Evolutionary conservation across 2,329 filamentous ascomycete species (phyloP), one percentile per base, ranked within the genome.

Genomic region (Cladobotryum protrusum): DNA sequence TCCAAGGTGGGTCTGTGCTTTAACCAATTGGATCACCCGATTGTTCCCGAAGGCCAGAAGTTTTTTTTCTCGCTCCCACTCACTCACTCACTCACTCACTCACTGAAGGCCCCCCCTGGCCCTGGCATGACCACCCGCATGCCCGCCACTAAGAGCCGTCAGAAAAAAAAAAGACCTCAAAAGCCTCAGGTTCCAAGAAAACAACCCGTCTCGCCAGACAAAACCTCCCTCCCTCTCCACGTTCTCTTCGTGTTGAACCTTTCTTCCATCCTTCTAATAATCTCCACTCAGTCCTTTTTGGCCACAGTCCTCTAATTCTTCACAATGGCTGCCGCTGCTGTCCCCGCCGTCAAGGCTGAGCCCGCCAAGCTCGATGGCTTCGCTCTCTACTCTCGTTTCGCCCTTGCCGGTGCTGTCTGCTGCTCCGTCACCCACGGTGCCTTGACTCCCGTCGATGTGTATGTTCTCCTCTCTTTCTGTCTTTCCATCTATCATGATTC

Each of bases 401-500:
- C 93, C 75, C 87, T 99, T 66, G 91, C 93, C 65, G 93, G 93
- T 76, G 93, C 93, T 64, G 78, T 97, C 79, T 96, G 93, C 85
- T 99, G 93, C 76, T 93, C 91, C 64, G 78, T 97, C 76, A 99
- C 93, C 69, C 93, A 99, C 83, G 93, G 92, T 74, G 87, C 81
- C 67, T 85, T 97, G 65, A 99, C 93, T 62, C 93, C 93, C 68
- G 90, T 99, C 73, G 93, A 99, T 87, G 93, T 99, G 92, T 97
- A 93, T 74, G 92, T 88, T 43, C 29, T 33, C 8, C 13, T 17
- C 8, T 13, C n/a, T 17, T 33, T 45, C 2, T 17, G 20, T 7
- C 33, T 13, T 20, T 20, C 17, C 29, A 18, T 39, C 9, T 7
- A 19, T 35, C 13, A 13, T 36, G 32, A 19, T 36, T n/a, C 5